Evolutionary conservation across 1,139 yeast species (phyloP).

Genomic region (Geotrichum australiense): DNA sequence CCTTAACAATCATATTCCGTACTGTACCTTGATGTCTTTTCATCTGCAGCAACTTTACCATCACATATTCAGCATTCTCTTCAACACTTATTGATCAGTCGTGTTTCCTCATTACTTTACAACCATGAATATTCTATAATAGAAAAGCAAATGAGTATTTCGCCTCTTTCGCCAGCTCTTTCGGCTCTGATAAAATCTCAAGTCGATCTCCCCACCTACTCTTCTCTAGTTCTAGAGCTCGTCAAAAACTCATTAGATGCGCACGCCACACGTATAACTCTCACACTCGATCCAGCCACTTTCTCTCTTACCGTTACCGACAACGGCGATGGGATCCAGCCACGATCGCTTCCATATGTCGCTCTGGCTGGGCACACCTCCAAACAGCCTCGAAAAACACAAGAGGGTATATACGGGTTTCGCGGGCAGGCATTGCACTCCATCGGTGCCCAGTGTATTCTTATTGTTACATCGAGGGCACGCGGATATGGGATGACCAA

Average conservation of each 20-base stretch:
- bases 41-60: too few relatives aligned
- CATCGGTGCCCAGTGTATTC: constrained; percentile 23
- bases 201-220: constrained; percentile 14
- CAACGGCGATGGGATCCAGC: constrained; percentile 49
- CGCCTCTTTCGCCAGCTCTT: too few relatives aligned
- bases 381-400: constrained; percentile 35
- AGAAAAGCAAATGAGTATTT: too few relatives aligned
- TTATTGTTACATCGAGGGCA: constrained; percentile 30
- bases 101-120: too few relatives aligned
- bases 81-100: too few relatives aligned
- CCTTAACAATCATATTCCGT: too few relatives aligned
- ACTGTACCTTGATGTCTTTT: too few relatives aligned
- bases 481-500: constrained; percentile 38
- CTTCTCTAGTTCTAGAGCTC: constrained; percentile 26
- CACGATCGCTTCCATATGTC: constrained; percentile 43
- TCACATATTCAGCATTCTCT: too few relatives aligned
- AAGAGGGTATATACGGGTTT: constrained; percentile 34
- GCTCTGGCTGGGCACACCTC: constrained; percentile 39
- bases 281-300: constrained; percentile 38
- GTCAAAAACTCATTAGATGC: constrained; percentile 43
- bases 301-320: constrained; percentile 43
- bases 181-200: constrained; percentile 10
- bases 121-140: too few relatives aligned
- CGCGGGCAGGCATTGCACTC: constrained; percentile 30
- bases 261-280: constrained; percentile 38